Base-by-base conservation (phyloP, 768 basidiomycete species). In the Dentipellis fragilis region DNA sequence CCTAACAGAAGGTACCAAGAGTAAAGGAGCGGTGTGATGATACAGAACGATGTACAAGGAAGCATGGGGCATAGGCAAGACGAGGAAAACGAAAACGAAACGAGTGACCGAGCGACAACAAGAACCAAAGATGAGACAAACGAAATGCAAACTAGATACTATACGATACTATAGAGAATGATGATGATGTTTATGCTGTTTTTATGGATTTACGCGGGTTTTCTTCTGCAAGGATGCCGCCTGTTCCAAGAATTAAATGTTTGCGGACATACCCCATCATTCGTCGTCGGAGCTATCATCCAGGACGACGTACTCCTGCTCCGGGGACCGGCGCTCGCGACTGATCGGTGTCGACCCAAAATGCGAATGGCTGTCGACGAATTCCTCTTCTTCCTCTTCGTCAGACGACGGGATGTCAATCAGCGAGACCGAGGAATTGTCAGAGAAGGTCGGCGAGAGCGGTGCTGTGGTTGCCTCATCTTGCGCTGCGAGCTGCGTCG, bases 291-390 rank as follows among this genome's bases (percentile, higher is more conserved):
- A 73, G 58, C 81, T 82, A 63, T 87, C 87, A 59, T 86, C 89
- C 56, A 89, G 67, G 55, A 89, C 73, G 12, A 88, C 85, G 63
- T 86, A 89, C 58, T 88, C 85, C 59, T 77, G 67, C 6, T 73
- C 69, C 7, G 59, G 66, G 12, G 59, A 51, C 10, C 52, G 49
- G 40, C 54, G 22, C 16, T 39, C 50, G 54, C 37, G n/a, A 29
- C 47, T 52, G 4, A 47, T 56, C 1, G 59, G 70, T 52, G 57
- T 66, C 58, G 50, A 57, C 57, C 66, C 71, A 4, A 72, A 67
- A 21, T 72, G 70, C 7, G 73, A 71, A 22, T 75, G 75, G 51
- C 77, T 80, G 55, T 83, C 85, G 56, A 80, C 78, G 77, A 80
- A 86, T 10, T 79, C 65, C n/a, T 68, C 74, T 29, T 79, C 78